Evolutionary conservation across 306 rosid species (phyloP), one percentile per base, ranked within the genome.

Genomic region (Fragaria vesca): DNA sequence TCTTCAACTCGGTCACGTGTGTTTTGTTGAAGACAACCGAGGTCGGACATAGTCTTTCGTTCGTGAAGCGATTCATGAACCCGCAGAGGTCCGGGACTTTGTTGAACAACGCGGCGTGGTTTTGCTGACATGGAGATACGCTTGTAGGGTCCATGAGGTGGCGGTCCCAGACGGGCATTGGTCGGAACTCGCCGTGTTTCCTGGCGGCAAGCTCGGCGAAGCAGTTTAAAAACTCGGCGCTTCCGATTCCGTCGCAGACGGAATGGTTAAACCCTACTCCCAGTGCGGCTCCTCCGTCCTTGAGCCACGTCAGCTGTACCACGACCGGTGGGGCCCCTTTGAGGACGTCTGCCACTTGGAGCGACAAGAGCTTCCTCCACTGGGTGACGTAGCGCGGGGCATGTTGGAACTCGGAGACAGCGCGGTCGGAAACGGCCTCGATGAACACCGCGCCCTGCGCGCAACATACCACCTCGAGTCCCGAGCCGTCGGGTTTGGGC

Each of bases 211-310:
- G 68, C 17, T 83, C 91, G 0, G 93, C 82, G 45, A 94, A 81
- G 43, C 75, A 61, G 69, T 94, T 94, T 21, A 94, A 88, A 75
- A 94, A 94, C 30, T 90, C 93, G 1, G 83, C 89, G 80, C 97
- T 87, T 0, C 98, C 98, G 42, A 90, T 85, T 0, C 98, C 98
- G 48, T 94, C 98, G 52, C 88, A 84, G 66, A 92, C 26, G 69
- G 94, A 89, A 76, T 94, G 98, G 81, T 83, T 94, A 47, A 94
- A 74, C 2, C 98, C 98, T 2, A 92, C 66, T 0, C 96, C 96
- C 6, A 94, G 73, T 0, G 97, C 93, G 28, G 87, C 93, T 0
- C 85, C 87, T 1, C 97, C 98, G 66, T 94, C 98, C 9, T 74
- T 83, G 3, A 94, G 91, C 91, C 93, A 89, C 4, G 97, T 94